Base-by-base conservation (phyloP, 1,139 yeast genomes). In the Eremothecium gossypii region DNA sequence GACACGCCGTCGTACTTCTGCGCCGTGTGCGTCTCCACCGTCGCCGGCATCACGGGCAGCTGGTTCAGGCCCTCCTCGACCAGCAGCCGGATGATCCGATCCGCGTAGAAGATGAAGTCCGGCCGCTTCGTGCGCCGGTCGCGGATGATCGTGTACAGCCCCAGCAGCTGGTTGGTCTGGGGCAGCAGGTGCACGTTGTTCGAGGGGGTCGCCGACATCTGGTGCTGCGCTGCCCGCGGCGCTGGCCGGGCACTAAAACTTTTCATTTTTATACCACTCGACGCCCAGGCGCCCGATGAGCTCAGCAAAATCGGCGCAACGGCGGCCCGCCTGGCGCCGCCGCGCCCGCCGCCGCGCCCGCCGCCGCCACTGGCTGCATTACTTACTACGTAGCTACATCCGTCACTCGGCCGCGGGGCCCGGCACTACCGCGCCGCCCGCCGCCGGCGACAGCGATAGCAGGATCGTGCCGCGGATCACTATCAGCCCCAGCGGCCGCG, bases 51-150 rank as follows among this genome's bases (percentile, higher is more conserved):
- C 12, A 89, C 95, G 7, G 98, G 98, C 41, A 91, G 70, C 59
- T 83, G 87, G 64, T 91, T 89, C 58, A 91, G 74, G 30, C 97
- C 96, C 64, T 83, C 96, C 67, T 91, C 98, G 17, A 91, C 97
- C 48, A 91, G 68, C 40, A 91, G 69, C 47, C 98, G 74, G 60
- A 91, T 91, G 66, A 91, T 89, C 61, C 98, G 74, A 63, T 91
- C 96, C 11, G 96, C 78, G 64, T 89, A 91, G 64, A 91, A 91
- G 43, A 91, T 93, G 61, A 91, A 91, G 60, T 91, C 97, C 2
- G 93, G 85, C 55, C 97, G 76, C 47, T 75, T 70, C 26, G 97
- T 89, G 44, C 64, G 65, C 55, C 72, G 75, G 61, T 85, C 86
- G 60, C 98, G 81, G 56, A 91, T 87, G 57, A 89, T 87, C 14